Conservation (phyloP, 345 rosid species). For the Boechera retrofracta region DNA sequence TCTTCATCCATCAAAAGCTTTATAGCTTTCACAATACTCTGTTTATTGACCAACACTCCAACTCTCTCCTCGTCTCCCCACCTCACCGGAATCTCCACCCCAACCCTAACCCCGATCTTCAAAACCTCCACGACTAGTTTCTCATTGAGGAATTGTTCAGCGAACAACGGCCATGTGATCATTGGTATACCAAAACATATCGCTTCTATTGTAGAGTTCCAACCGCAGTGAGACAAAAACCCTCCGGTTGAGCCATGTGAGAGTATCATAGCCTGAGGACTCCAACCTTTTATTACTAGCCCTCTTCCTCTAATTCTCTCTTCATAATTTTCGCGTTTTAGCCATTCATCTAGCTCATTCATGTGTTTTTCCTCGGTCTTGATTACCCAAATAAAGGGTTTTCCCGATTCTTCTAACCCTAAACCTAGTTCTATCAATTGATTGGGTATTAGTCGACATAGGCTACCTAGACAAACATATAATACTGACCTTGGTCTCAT, state of each 20-base stretch:
- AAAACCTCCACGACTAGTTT: constrained; percentile 66
- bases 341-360: constrained; percentile 60
- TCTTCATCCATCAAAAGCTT: constrained; percentile 53
- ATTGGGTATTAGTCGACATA: constrained; percentile 64
- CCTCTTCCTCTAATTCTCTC: constrained; percentile 68
- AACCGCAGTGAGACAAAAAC: constrained; percentile 84
- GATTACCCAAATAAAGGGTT: constrained; percentile 79
- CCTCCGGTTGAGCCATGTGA: constrained; percentile 73
- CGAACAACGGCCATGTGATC: constrained; percentile 82
- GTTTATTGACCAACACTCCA: constrained; percentile 66
- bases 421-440: constrained; percentile 71
- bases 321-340: constrained; percentile 52
- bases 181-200: constrained; percentile 65
- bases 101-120: constrained; percentile 63
- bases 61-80: constrained; percentile 80
- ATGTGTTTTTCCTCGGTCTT: constrained; percentile 52
- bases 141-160: constrained; percentile 83
- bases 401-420: constrained; percentile 65
- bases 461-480: constrained; percentile 78
- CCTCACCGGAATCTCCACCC: constrained; percentile 64
- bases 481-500: constrained; percentile 64
- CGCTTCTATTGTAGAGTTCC: constrained; percentile 86
- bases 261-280: constrained; percentile 76
- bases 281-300: constrained; percentile 75
- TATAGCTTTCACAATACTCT: constrained; percentile 53